Evolutionary conservation across 192 early-diverging fungal species (phyloP).

Genomic region (Helicostylum pulchrum): DNA sequence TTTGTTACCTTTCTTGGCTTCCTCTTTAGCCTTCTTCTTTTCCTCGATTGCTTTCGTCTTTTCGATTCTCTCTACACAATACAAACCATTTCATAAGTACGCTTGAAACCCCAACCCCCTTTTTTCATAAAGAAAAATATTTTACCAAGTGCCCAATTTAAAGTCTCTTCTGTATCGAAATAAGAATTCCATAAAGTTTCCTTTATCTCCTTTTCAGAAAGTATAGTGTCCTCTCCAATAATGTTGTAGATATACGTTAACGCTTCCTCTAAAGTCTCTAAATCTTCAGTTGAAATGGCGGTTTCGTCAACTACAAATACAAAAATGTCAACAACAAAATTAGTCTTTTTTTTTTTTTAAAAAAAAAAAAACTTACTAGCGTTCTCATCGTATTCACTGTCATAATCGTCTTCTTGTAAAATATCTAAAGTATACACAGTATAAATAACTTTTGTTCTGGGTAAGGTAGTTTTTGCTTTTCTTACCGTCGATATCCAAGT

Average conservation of each 20-base stretch:
- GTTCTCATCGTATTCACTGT: constrained; percentile 39
- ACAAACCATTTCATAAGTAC: not conserved
- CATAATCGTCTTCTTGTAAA: constrained; percentile 49
- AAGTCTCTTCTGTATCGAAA: constrained; percentile 64
- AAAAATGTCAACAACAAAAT: too few relatives aligned
- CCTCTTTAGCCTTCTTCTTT: constrained; percentile 13
- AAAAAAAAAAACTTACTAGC: constrained; percentile 26
- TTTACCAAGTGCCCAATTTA: constrained; percentile 60
- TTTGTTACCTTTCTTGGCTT: constrained; percentile 7
- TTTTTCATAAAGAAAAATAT: not conserved
- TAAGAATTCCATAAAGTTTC: constrained; percentile 72
- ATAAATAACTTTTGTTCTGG: too few relatives aligned
- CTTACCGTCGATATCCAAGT: constrained; percentile 51
- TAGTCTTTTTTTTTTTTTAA: not conserved
- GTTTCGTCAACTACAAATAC: constrained; percentile 17
- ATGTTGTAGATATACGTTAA: constrained; percentile 55
- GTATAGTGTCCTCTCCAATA: constrained; percentile 51
- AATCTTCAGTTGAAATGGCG: constrained; percentile 30
- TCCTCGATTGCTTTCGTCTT: constrained; percentile 21
- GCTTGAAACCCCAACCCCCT: not conserved
- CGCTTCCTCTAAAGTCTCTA: constrained; percentile 49
- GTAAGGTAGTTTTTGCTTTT: not conserved
- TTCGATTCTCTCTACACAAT: constrained; percentile 13
- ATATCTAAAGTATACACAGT: constrained; percentile 28
- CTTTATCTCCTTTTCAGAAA: constrained; percentile 65